Conservation (phyloP, 169 alveolate genomes). For the Perkinsus marinus region DNA sequence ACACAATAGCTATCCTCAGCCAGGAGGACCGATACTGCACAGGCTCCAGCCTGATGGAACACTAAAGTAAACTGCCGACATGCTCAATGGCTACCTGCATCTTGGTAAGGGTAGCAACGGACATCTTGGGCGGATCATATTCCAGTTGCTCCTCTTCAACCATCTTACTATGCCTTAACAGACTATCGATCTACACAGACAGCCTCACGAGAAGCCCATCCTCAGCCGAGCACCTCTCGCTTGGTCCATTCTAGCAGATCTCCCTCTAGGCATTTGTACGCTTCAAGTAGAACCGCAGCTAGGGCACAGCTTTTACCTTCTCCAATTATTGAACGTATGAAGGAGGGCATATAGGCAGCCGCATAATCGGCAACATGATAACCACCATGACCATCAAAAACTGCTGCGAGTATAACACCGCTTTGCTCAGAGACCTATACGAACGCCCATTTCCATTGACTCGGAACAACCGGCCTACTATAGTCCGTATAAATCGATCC, state of each 20-base stretch:
- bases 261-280: not conserved
- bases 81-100: not conserved
- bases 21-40: slow-evolving; percentile 1
- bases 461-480: not conserved
- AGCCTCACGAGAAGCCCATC: not conserved
- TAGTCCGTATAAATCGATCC: not conserved
- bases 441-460: not conserved
- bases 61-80: not conserved
- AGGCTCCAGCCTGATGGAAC: not conserved
- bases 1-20: not conserved
- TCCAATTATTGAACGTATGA: not conserved
- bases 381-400: slow-evolving; percentile 8
- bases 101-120: not conserved
- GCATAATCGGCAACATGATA: not conserved
- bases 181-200: not conserved
- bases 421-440: not conserved
- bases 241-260: not conserved
- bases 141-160: not conserved
- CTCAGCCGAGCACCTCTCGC: not conserved
- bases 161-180: not conserved
- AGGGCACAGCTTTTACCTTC: not conserved
- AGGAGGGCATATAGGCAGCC: not conserved
- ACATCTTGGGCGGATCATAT: not conserved
- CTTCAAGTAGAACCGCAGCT: not conserved
- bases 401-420: not conserved